Evolutionary conservation across 2,329 filamentous ascomycete genomes (phyloP).

Genomic region (Colletotrichum trifolii): DNA sequence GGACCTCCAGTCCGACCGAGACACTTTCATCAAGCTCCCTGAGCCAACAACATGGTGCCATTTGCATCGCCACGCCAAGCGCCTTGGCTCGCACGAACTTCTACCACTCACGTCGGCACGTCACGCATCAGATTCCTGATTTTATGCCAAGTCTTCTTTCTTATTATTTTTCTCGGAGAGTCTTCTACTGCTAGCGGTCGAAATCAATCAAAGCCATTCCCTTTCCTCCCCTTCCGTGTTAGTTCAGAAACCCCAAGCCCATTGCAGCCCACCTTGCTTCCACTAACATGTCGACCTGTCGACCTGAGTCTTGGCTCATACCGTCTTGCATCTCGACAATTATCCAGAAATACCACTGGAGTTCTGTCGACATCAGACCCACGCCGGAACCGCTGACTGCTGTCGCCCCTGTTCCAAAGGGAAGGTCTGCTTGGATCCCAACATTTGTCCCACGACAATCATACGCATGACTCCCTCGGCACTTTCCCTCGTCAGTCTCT

Average conservation of each 20-base stretch:
- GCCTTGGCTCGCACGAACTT: slow-evolving; percentile 21
- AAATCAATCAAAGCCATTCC: slow-evolving; percentile 1
- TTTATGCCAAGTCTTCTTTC: slow-evolving; percentile 23
- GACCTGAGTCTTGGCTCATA: slow-evolving; percentile 28
- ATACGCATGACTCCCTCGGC: slow-evolving; percentile 49
- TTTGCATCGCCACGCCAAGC: slow-evolving; percentile 33
- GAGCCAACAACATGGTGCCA: neutral
- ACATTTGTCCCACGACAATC: slow-evolving; percentile 45
- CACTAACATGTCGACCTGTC: slow-evolving; percentile 5
- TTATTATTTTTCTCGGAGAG: slow-evolving; percentile 20
- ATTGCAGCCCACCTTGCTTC: neutral
- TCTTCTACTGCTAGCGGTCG: slow-evolving; percentile 19
- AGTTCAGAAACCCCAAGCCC: slow-evolving; percentile 10
- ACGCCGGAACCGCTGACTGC: slow-evolving; percentile 1
- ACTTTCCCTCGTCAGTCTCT: slow-evolving; percentile 46
- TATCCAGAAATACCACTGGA: neutral
- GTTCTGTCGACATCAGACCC: neutral
- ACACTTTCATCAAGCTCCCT: too few relatives aligned
- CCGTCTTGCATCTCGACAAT: slow-evolving; percentile 3
- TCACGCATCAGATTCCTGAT: slow-evolving; percentile 25
- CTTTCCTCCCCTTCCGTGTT: slow-evolving; percentile 14
- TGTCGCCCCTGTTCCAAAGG: slow-evolving; percentile 10
- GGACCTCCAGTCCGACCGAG: neutral
- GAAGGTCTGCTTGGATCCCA: slow-evolving; percentile 35
- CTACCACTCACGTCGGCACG: slow-evolving; percentile 21